phyloP scores from a whole-genome alignment of 495 filamentous ascomycete species.

The Neurospora sp. region DNA sequence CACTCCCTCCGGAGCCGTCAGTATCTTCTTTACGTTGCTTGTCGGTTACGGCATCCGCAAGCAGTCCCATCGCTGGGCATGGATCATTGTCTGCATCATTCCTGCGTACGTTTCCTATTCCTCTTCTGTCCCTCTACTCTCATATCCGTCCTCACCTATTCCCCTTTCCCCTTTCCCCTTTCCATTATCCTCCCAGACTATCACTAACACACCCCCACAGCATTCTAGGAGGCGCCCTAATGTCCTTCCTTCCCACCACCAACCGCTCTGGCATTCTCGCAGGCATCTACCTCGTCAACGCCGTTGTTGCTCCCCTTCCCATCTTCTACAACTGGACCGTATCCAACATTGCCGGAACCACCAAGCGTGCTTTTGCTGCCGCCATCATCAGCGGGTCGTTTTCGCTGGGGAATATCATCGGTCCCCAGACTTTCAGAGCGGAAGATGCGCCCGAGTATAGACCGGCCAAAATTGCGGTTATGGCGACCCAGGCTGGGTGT shows the following conservation, averaged over 20 bases:
- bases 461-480: constrained; percentile 53
- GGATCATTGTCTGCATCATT: constrained; percentile 23
- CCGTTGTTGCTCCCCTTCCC: constrained; percentile 41
- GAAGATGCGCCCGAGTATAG: constrained; percentile 49
- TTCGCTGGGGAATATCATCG: constrained; percentile 56
- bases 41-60: constrained; percentile 34
- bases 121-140: not conserved
- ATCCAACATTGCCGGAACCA: constrained; percentile 27
- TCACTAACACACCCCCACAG: constrained; percentile 8
- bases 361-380: constrained; percentile 31
- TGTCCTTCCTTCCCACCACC: constrained; percentile 46
- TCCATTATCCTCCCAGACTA: not conserved
- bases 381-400: constrained; percentile 50
- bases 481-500: constrained; percentile 27
- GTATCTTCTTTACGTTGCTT: constrained; percentile 43
- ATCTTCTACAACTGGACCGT: constrained; percentile 34
- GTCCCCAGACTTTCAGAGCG: constrained; percentile 56
- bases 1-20: constrained; percentile 48
- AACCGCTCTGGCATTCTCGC: constrained; percentile 41
- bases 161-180: not conserved
- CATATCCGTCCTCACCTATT: too few species aligned
- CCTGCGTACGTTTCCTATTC: constrained; percentile 19
- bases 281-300: constrained; percentile 57
- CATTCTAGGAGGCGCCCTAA: constrained; percentile 47
- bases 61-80: constrained; percentile 27